Base-by-base conservation (phyloP, 2,329 filamentous ascomycete species). In the Rosellinia necatrix region DNA sequence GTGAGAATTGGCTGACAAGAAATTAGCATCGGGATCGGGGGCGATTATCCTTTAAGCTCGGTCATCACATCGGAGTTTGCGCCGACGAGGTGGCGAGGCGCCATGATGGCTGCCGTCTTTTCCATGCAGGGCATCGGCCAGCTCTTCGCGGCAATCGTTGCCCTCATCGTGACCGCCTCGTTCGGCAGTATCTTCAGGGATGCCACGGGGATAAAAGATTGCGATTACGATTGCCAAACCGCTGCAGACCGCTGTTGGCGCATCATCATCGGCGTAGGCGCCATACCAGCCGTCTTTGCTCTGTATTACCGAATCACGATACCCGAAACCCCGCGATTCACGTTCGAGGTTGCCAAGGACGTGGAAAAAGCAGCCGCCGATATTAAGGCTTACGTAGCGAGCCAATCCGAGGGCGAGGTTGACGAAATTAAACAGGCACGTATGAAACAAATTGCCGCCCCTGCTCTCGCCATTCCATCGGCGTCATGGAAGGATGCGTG, bases 241-340 rank as follows among this genome's bases (percentile, higher is more conserved):
- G 89, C 90, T 1, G 88, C 90, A 0, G 90, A 94, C 74, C 86
- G 89, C 68, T 88, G 89, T 73, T 94, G 91, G 90, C 85, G 90
- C 63, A 83, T 91, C 44, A 85, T 94, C 55, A 87, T 94, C 53
- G 90, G 89, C 12, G 85, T 92, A 58, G 90, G 90, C 32, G 89
- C 88, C 10, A 76, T 94, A 8, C 90, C 90, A 0, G 90, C 88
- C 3, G 89, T 85, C 65, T 81, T 92, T 55, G 90, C 90, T 10
- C 78, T 94, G n/a, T 93, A 92, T 74, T 94, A 90, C 75, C 88
- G 90, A 60, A 82, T 94, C 49, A 93, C 90, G 19, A 92, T 94
- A 56, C 90, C 90, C 7, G 91, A 94, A 75, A 92, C 90, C 3
- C 89, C 90, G 32, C 84, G 89, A 32, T 93, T 9, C 30, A 44